These are phyloP conservation scores for Zangia roseola DNA, from an alignment of 768 basidiomycete genomes.

Conservation along the genomic window DNA sequence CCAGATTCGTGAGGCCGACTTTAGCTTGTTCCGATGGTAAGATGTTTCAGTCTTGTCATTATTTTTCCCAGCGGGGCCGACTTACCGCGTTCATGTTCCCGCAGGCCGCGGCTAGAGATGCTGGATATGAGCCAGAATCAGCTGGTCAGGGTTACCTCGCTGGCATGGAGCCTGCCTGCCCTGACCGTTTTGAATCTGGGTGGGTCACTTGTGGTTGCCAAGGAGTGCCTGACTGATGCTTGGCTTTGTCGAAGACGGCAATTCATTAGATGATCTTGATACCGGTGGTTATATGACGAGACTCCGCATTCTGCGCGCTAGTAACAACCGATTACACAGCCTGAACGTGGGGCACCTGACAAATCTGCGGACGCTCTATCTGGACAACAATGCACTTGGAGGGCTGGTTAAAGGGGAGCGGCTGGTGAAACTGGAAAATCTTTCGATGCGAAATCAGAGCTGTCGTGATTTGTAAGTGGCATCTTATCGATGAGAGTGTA, in stretches of 20 bases:
- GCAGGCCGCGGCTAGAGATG: constrained; percentile 67
- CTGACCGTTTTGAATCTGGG: constrained; percentile 81
- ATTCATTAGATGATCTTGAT: constrained; percentile 57
- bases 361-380: constrained; percentile 85
- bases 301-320: constrained; percentile 81
- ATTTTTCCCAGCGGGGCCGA: constrained; percentile 9
- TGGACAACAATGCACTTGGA: constrained; percentile 76
- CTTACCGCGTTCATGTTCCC: constrained; percentile 9
- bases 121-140: constrained; percentile 80
- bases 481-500: constrained; percentile 12
- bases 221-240: constrained; percentile 14
- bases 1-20: constrained; percentile 58
- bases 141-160: constrained; percentile 54
- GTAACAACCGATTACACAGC: constrained; percentile 71
- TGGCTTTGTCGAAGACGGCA: constrained; percentile 57
- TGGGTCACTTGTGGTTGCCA: constrained; percentile 42
- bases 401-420: constrained; percentile 52
- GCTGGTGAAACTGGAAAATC: constrained; percentile 76
- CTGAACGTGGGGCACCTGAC: constrained; percentile 64
- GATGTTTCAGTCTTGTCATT: constrained; percentile 7
- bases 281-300: constrained; percentile 56
- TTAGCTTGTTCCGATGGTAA: constrained; percentile 66
- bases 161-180: constrained; percentile 54
- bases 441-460: constrained; percentile 89
- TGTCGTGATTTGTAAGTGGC: constrained; percentile 69